Percentiles rank a stretch among this genome's conserved stretches.
These are phyloP conservation scores for Yamadazyma sp. DNA, from an alignment of 1,139 yeast genomes.

Conservation along the genomic window DNA sequence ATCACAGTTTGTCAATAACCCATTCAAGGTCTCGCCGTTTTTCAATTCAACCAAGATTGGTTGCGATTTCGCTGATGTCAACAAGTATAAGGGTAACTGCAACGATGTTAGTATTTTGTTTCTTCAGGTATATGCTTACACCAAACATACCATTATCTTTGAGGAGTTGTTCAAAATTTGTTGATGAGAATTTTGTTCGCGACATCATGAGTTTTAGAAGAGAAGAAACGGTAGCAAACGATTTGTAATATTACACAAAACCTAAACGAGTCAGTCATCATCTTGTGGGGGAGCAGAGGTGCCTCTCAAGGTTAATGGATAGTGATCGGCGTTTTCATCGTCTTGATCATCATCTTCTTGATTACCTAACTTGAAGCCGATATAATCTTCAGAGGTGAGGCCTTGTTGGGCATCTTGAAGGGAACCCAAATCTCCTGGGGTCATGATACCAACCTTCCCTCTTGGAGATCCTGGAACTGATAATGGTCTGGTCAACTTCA, in stretches of 20 bases:
- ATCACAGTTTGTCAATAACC: conserved; percentile 83
- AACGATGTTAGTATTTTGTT: conserved; percentile 9
- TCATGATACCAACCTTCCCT: conserved; percentile 65
- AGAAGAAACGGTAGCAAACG: neutral
- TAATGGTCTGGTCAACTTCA: conserved; percentile 86
- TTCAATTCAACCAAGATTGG: conserved; percentile 88
- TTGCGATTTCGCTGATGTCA: conserved; percentile 89
- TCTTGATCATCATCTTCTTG: conserved; percentile 34
- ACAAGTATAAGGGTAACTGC: conserved; percentile 82
- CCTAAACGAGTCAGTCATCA: conserved; percentile 4
- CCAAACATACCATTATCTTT: conserved; percentile 5
- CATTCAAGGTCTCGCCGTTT: conserved; percentile 87
- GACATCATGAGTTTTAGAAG: neutral
- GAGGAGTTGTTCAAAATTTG: conserved; percentile 1
- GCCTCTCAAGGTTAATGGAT: conserved; percentile 49
- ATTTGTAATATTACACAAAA: too few relatives aligned
- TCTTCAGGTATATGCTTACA: neutral
- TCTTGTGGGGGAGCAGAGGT: conserved; percentile 39
- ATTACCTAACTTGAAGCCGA: conserved; percentile 71
- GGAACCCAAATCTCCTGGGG: conserved; percentile 98
- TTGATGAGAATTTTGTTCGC: conserved; percentile 11
- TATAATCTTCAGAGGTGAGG: conserved; percentile 71
- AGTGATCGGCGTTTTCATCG: conserved; percentile 27
- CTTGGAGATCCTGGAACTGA: conserved; percentile 97
- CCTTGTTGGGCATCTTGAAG: conserved; percentile 81